phyloP scores from a whole-genome alignment of 805 yeast genomes.

The Pichia rugopelliculosa region DNA sequence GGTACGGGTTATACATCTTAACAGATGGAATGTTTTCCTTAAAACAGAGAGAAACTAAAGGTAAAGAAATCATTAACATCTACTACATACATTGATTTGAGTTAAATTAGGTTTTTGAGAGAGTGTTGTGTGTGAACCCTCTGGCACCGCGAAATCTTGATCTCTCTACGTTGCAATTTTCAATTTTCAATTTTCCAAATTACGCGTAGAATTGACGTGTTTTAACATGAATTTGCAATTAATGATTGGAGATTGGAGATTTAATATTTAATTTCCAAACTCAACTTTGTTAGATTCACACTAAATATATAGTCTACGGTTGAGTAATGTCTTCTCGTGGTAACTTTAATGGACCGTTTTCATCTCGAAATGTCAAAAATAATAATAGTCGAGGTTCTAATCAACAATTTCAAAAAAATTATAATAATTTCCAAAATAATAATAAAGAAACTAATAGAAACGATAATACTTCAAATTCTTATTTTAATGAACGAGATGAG shows the following conservation, averaged over 20 bases:
- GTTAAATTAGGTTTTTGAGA: not conserved
- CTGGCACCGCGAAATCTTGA: not conserved
- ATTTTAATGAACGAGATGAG: constrained; percentile 11
- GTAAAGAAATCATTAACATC: not conserved
- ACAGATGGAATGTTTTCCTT: not conserved
- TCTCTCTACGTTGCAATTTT: too few relatives aligned
- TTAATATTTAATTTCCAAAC: not conserved
- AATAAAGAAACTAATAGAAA: not conserved
- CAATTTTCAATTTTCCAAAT: too few relatives aligned
- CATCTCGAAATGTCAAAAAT: constrained; percentile 25
- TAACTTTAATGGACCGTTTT: constrained; percentile 17
- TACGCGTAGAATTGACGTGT: not conserved
- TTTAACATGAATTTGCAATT: not conserved
- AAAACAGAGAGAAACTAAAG: too few relatives aligned
- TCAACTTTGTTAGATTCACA: too few relatives aligned
- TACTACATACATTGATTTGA: not conserved
- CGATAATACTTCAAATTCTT: not conserved
- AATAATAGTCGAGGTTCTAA: not conserved
- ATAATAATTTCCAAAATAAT: constrained; percentile 6
- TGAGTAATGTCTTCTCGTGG: constrained; percentile 15
- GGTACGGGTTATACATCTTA: constrained; percentile 40
- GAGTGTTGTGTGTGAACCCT: too few relatives aligned
- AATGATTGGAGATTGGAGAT: not conserved
- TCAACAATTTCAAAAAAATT: constrained; percentile 8
- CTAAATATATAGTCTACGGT: too few relatives aligned